phyloP scores from a whole-genome alignment of 1,139 yeast species.

The Candida freyschussii region DNA sequence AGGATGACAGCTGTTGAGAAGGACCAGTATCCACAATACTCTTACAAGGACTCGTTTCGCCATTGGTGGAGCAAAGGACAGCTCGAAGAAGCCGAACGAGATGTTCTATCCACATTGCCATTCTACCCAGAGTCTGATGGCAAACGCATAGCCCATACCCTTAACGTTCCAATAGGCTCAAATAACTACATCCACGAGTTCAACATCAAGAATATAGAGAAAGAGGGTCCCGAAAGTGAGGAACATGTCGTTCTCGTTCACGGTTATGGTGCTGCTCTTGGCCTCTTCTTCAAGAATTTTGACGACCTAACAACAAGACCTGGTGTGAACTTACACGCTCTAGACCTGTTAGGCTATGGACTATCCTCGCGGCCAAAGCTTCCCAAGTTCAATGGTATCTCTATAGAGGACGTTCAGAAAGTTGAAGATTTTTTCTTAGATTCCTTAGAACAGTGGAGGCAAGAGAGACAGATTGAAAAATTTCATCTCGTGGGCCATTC shows the following conservation, averaged over 20 bases:
- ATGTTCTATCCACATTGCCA: constrained; percentile 47
- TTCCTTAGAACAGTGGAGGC: constrained; percentile 80
- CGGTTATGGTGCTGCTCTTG: constrained; percentile 92
- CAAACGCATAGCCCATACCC: constrained; percentile 41
- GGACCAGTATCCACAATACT: constrained; percentile 16
- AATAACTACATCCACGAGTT: constrained; percentile 57
- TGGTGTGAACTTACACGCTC: constrained; percentile 55
- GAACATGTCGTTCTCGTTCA: constrained; percentile 61
- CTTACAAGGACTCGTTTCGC: constrained; percentile 36
- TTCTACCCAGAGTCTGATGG: constrained; percentile 56
- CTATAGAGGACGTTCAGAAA: constrained; percentile 29
- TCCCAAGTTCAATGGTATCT: constrained; percentile 39
- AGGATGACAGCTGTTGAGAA: constrained; percentile 3
- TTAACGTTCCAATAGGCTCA: constrained; percentile 45
- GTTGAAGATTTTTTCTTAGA: constrained; percentile 74
- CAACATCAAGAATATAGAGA: constrained; percentile 27
- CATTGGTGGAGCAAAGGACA: constrained; percentile 41
- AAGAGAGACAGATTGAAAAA: constrained; percentile 45
- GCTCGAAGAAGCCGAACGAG: constrained; percentile 37
- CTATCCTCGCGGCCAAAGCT: constrained; percentile 38
- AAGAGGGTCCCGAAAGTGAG: constrained; percentile 7
- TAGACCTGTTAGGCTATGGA: constrained; percentile 88
- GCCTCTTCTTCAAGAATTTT: constrained; percentile 79
- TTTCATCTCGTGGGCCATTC: constrained; percentile 89
- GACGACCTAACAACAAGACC: constrained; percentile 45